phyloP scores from a whole-genome alignment of 2,329 filamentous ascomycete species.

The Grosmannia clavigera region DNA sequence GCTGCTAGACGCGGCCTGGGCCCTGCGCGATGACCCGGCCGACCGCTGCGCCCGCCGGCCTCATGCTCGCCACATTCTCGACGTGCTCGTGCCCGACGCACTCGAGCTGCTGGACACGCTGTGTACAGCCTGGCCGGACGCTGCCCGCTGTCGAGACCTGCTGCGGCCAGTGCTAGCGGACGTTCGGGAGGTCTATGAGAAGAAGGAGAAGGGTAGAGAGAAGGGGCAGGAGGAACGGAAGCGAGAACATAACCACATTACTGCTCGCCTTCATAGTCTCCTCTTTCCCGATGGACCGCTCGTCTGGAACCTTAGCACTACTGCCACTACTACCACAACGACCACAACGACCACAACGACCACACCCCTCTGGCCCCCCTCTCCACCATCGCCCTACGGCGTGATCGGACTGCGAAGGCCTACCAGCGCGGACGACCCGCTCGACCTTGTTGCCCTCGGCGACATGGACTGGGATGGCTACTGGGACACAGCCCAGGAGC shows the following conservation, averaged over 20 bases:
- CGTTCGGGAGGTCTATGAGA: neutral
- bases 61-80: neutral
- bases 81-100: neutral
- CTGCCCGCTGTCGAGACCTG: neutral
- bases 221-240: no score
- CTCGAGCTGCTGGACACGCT: neutral
- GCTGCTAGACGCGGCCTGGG: constrained; percentile 2
- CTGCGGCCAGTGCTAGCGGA: neutral
- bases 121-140: neutral
- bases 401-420: neutral
- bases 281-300: neutral
- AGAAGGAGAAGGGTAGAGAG: no score
- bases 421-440: neutral
- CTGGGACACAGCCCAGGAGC: neutral
- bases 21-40: neutral
- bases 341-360: neutral
- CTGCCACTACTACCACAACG: no score
- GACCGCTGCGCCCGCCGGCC: neutral
- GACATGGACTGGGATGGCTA: constrained; percentile 2
- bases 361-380: neutral
- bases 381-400: neutral
- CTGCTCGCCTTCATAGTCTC: neutral
- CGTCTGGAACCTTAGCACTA: neutral
- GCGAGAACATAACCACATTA: no score
- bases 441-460: neutral